phyloP scores from a whole-genome alignment of 176 grass and related monocot species.

The Bolboschoenus planiculmis region DNA sequence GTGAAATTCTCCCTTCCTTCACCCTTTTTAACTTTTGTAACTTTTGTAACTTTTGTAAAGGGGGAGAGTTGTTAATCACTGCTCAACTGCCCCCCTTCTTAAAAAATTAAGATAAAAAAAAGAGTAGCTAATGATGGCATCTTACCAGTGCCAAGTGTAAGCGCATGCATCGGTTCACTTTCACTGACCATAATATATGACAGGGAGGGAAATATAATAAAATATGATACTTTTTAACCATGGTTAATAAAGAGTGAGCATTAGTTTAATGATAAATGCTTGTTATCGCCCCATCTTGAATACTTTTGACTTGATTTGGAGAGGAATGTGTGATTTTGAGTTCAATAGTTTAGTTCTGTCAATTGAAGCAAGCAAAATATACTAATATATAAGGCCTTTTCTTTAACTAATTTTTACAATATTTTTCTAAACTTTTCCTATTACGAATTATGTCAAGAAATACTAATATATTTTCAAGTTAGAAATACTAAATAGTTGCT shows the following conservation, averaged over 20 bases:
- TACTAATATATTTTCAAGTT: no score
- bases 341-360: no score
- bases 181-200: background rate
- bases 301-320: background rate
- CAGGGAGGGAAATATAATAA: no score
- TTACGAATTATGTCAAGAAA: no score
- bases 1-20: background rate
- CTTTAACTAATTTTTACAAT: no score
- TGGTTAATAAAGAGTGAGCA: background rate
- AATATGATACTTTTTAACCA: no score
- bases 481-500: no score
- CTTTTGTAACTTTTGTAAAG: slow-evolving; percentile 20
- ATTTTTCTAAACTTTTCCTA: no score
- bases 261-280: slow-evolving; percentile 10
- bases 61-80: background rate
- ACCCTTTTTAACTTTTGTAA: slow-evolving; percentile 19
- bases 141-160: slow-evolving; percentile 11
- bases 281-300: background rate
- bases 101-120: background rate
- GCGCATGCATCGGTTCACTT: slow-evolving; percentile 18
- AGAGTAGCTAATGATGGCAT: background rate
- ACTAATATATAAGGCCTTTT: no score
- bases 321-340: background rate
- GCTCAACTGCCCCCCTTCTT: slow-evolving; percentile 13
- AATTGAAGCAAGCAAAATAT: no score